phyloP scores from a whole-genome alignment of 1,139 yeast genomes.

The Magnusiomyces tetraspermus region DNA sequence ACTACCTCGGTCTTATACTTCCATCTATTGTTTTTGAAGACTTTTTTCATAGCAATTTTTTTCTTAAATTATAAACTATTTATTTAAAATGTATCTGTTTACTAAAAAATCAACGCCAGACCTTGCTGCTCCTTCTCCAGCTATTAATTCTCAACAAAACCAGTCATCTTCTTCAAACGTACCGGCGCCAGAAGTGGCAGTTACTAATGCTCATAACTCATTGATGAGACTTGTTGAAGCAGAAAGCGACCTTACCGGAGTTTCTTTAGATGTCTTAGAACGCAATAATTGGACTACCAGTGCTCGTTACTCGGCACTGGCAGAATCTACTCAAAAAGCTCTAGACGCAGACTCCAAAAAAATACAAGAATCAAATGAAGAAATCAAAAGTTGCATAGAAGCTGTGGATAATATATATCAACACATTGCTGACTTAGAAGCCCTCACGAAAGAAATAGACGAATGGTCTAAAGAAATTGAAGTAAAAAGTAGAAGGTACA shows the following conservation, averaged over 20 bases:
- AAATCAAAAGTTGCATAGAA: constrained; percentile 29
- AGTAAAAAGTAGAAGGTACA: constrained; percentile 30
- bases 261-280: constrained; percentile 29
- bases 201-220: constrained; percentile 17
- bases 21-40: no score
- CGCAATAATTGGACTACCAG: constrained; percentile 27
- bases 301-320: constrained; percentile 24
- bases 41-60: no score
- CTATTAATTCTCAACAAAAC: neutral
- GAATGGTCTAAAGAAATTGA: constrained; percentile 50
- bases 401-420: constrained; percentile 39
- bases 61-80: no score
- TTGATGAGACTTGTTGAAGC: constrained; percentile 26
- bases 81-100: neutral
- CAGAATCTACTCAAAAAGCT: constrained; percentile 24
- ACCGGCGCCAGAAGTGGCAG: constrained; percentile 6
- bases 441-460: constrained; percentile 46
- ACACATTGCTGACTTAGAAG: constrained; percentile 40
- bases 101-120: neutral
- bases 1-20: no score
- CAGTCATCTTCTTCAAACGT: neutral
- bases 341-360: constrained; percentile 21
- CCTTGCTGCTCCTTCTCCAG: neutral
- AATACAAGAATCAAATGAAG: constrained; percentile 25
- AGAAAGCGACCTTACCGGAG: constrained; percentile 28